phyloP scores from a whole-genome alignment of 1,284 basidiomycete genomes.

The Heterobasidion irregulare region DNA sequence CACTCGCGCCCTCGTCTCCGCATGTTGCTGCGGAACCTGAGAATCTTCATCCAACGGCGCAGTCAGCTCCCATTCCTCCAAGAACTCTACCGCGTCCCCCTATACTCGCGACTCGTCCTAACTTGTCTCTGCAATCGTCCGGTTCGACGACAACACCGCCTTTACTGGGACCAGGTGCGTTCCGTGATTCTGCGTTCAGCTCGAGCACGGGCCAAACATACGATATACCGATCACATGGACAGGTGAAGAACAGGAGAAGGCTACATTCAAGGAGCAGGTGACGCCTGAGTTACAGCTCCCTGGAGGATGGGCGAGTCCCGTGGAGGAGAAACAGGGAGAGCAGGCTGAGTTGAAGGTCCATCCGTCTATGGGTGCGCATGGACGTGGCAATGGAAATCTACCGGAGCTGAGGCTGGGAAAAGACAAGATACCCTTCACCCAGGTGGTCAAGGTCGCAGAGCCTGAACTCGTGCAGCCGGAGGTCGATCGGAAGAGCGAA shows the following conservation, averaged over 20 bases:
- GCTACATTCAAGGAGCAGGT: slow-evolving; percentile 4
- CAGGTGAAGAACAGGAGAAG: slow-evolving; percentile 12
- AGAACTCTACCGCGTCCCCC: background rate
- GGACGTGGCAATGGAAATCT: slow-evolving; percentile 17
- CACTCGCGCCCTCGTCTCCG: background rate
- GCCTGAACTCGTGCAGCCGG: slow-evolving; percentile 14
- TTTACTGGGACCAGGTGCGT: slow-evolving; percentile 23
- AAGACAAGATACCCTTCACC: slow-evolving; percentile 7
- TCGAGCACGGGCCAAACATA: slow-evolving; percentile 19
- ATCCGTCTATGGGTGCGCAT: background rate
- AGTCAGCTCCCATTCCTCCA: background rate
- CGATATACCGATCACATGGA: slow-evolving; percentile 26
- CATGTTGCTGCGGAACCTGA: background rate
- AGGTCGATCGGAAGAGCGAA: slow-evolving; percentile 18
- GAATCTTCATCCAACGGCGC: too few species aligned
- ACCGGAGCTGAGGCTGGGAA: slow-evolving; percentile 8
- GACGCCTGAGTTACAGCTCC: slow-evolving; percentile 9
- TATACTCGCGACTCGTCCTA: background rate
- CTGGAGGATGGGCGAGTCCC: slow-evolving; percentile 18
- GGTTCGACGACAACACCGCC: slow-evolving; percentile 17
- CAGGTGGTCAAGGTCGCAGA: slow-evolving; percentile 14
- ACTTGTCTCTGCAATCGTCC: background rate
- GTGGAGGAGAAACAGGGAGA: slow-evolving; percentile 16
- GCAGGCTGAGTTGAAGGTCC: slow-evolving; percentile 9
- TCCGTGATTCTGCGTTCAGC: slow-evolving; percentile 29